Base-by-base conservation (phyloP, 495 filamentous ascomycete genomes). In the Clavariopsis aquatica region DNA sequence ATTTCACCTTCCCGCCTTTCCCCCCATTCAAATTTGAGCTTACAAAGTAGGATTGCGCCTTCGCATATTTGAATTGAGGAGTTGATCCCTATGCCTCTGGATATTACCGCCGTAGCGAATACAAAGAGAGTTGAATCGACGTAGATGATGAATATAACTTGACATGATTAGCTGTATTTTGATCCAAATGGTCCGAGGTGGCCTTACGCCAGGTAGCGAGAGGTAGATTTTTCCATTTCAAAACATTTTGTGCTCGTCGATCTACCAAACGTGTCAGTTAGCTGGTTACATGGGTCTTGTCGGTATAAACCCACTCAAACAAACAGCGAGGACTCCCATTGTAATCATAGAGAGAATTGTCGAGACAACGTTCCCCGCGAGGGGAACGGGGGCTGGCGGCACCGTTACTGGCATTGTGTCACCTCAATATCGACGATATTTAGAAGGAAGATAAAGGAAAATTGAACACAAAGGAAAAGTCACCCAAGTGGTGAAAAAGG, bases 111-210 rank as follows among this genome's bases (percentile, higher is more conserved):
- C 15, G 80, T 79, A n/a, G 74, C 77, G 55, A 80, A 76, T 17
- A 81, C 77, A 64, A 84, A 84, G 24, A 77, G 34, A 52, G 76
- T 78, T 19, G 81, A 83, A 62, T 83, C 80, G 53, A 71, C 36
- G 64, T 83, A 83, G 24, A 84, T 82, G 9, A 75, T 64, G 52
- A 83, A 75, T 29, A 83, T 74, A 47, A 84, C 81, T 83, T 17
- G 7, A 26, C 19, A 27, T 54, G 3, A 47, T 45, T 22, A 28
- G 27, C 1, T 7, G 10, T 19, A 19, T 24, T 17, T 8, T 49
- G 10, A 23, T 13, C 66, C 26, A 71, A 59, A 34, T 27, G 7
- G 17, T 54, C 10, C 26, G 20, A 27, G 20, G 17, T 0, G 38
- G 17, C 76, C 80, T 49, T 73, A 82, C 81, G 68, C 78, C 79